These are phyloP conservation scores for Hypoxylon intermedium DNA, from an alignment of 495 filamentous ascomycete genomes.

Conservation along the genomic window DNA sequence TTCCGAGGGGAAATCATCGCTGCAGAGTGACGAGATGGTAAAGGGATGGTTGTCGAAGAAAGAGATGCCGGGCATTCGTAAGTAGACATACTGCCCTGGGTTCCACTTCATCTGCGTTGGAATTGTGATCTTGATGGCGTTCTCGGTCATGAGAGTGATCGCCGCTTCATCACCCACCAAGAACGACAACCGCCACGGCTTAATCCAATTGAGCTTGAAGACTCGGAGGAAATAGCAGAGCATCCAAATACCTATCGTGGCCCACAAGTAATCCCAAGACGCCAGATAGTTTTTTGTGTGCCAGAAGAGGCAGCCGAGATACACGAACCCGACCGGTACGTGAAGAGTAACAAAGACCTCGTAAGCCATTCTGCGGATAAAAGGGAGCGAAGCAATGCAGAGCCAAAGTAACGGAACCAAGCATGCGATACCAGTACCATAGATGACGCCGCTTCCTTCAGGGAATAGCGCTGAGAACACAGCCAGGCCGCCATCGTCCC, in stretches of 20 bases:
- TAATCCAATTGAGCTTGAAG: slow-evolving; percentile 84
- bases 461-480: slow-evolving; percentile 72
- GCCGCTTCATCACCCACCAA: slow-evolving; percentile 88
- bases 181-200: slow-evolving; percentile 78
- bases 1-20: slow-evolving; percentile 81
- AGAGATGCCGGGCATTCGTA: slow-evolving; percentile 90
- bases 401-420: slow-evolving; percentile 81
- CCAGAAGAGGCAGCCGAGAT: slow-evolving; percentile 90
- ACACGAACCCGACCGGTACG: slow-evolving; percentile 79
- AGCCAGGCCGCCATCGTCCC: slow-evolving; percentile 73
- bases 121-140: slow-evolving; percentile 91
- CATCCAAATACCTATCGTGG: slow-evolving; percentile 80
- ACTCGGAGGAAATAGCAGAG: slow-evolving; percentile 69
- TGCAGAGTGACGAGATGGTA: slow-evolving; percentile 89
- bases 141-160: slow-evolving; percentile 85
- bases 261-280: slow-evolving; percentile 89
- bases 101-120: slow-evolving; percentile 92
- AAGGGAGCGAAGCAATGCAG: slow-evolving; percentile 80
- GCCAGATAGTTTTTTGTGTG: slow-evolving; percentile 91
- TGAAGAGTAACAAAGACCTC: slow-evolving; percentile 86
- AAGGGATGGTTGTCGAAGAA: slow-evolving; percentile 94
- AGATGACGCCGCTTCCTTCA: slow-evolving; percentile 69
- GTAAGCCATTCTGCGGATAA: slow-evolving; percentile 68
- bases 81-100: slow-evolving; percentile 93
- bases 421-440: slow-evolving; percentile 89